These are phyloP conservation scores for Cladosporium sp. DNA, from an alignment of 2,329 filamentous ascomycete genomes.

Conservation along the genomic window DNA sequence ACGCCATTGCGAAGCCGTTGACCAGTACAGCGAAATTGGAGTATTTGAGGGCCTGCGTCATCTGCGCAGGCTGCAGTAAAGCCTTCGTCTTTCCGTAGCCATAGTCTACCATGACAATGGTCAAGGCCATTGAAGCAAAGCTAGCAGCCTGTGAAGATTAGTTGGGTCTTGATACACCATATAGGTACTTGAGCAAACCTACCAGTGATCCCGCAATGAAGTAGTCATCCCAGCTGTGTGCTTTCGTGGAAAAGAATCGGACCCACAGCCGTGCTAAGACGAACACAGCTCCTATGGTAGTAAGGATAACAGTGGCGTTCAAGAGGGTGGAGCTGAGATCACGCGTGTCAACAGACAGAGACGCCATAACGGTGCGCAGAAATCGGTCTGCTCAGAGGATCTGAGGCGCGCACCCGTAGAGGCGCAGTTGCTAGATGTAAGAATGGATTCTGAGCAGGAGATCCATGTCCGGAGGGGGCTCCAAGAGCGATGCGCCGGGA, in stretches of 20 bases:
- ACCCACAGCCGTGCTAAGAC: background rate
- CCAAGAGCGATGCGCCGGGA: background rate
- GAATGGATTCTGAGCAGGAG: background rate
- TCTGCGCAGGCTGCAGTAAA: background rate
- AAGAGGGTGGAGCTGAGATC: background rate
- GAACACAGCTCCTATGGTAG: conserved; percentile 5
- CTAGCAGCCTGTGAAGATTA: background rate
- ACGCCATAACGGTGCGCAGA: background rate
- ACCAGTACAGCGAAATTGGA: conserved; percentile 1
- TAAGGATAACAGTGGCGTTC: background rate
- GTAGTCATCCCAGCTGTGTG: conserved; percentile 8
- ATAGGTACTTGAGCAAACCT: background rate
- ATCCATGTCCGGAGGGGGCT: background rate
- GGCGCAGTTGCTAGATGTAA: background rate
- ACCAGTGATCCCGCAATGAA: conserved; percentile 5
- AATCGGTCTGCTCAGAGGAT: background rate
- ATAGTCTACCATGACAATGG: background rate
- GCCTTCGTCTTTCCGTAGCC: background rate
- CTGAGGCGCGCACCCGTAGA: background rate
- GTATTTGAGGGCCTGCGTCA: background rate
- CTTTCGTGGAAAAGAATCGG: conserved; percentile 1
- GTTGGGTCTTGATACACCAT: background rate
- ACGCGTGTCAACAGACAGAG: background rate
- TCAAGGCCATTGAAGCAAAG: background rate
- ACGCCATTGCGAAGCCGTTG: conserved; percentile 10